Evolutionary conservation across 345 rosid genomes (phyloP).

Genomic region (Camelina neglecta): DNA sequence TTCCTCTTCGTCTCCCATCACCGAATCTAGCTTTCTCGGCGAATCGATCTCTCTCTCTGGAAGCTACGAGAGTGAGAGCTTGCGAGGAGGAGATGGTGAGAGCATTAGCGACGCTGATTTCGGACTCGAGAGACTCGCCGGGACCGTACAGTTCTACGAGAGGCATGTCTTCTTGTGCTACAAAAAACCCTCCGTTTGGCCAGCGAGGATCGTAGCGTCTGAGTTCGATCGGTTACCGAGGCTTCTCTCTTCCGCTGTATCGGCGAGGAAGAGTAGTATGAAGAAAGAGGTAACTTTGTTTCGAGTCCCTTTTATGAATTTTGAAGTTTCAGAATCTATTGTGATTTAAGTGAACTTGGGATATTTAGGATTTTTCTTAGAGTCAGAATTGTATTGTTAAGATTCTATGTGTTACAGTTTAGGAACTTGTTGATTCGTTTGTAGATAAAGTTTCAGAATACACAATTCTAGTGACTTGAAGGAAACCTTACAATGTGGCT

Average conservation of each 20-base stretch:
- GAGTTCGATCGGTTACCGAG: slow-evolving; percentile 98
- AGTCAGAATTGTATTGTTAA: neutral
- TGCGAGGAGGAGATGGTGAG: slow-evolving; percentile 44
- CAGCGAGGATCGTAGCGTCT: slow-evolving; percentile 90
- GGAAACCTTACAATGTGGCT: slow-evolving; percentile 22
- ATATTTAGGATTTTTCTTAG: neutral
- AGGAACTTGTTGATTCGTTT: neutral
- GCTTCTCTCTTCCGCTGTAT: slow-evolving; percentile 77
- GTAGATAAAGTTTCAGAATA: neutral
- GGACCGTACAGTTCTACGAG: slow-evolving; percentile 75
- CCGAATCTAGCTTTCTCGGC: slow-evolving; percentile 56
- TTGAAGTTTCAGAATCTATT: slow-evolving; percentile 33
- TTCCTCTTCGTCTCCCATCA: slow-evolving; percentile 64
- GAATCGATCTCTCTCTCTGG: slow-evolving; percentile 65
- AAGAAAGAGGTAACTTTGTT: slow-evolving; percentile 59
- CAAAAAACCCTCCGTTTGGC: slow-evolving; percentile 92
- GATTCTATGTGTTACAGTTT: neutral
- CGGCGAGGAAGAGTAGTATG: slow-evolving; percentile 65
- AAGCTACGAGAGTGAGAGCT: slow-evolving; percentile 71
- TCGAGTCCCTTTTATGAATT: slow-evolving; percentile 37
- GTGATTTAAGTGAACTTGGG: neutral
- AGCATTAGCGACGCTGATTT: slow-evolving; percentile 62
- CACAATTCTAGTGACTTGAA: slow-evolving; percentile 1
- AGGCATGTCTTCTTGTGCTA: slow-evolving; percentile 92
- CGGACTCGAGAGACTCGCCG: slow-evolving; percentile 57